Evolutionary conservation across 169 alveolate genomes (phyloP), one percentile per base, ranked within the genome.

Genomic region (Plasmodium falciparum): DNA sequence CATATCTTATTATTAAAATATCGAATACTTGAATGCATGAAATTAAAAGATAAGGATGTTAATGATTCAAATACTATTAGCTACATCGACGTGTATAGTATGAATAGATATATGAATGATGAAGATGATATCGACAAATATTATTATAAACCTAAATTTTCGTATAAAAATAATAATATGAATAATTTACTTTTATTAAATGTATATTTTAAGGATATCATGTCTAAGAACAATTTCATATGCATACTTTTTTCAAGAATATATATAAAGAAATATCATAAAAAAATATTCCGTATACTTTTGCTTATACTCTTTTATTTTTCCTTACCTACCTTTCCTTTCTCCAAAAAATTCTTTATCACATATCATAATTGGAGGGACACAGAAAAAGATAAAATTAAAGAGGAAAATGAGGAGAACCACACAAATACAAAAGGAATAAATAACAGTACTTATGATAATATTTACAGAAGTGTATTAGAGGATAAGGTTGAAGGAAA

Each of bases 171-270:
- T 26, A 26, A 54, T 26, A 2, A 58, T 15, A 2, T 54, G 65
- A n/a, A 26, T 43, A 29, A 52, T 9, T 69, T 47, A 47, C 22
- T 39, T 24, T 85, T 54, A 49, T 22, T 22, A 15, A 45, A 17
- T 50, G 88, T 52, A 50, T 24, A 71, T 17, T 85, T 85, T 73
- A 49, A 20, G 20, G 92, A 85, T 22, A 15, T 7, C 1, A 71
- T 70, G 24, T 58, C 92, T 13, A 70, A 85, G 15, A 54, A 70
- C 3, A 58, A 73, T 71, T 85, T 71, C 71, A 85, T 85, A 71
- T 71, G 72, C 59, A 70, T 71, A 12, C 50, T 85, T 59, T 85
- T 85, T 71, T 70, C 92, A n/a, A 62, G 92, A 61, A 71, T 85
- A 43, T 85, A 85, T 63, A 45, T 71, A 65, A 85, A 71, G 49